Conservation (phyloP, 768 basidiomycete species). For the Melanogaster broomeanus region DNA sequence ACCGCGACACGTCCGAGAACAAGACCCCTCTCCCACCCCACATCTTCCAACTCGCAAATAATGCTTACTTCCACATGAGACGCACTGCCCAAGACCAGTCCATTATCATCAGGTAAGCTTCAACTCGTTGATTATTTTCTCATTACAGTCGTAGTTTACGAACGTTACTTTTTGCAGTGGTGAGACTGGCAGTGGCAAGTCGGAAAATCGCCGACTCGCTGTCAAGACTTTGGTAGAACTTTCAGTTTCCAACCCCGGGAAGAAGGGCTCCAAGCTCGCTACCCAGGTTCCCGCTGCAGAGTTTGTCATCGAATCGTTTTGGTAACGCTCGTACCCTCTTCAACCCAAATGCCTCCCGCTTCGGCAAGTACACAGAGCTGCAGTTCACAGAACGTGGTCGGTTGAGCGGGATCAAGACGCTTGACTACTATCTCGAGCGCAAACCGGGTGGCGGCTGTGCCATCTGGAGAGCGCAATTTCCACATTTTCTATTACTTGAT, state of each 20-base stretch:
- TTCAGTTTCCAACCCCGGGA: constrained; percentile 83
- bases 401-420: constrained; percentile 86
- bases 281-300: constrained; percentile 88
- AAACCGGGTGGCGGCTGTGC: constrained; percentile 85
- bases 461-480: constrained; percentile 93
- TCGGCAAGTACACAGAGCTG: constrained; percentile 97
- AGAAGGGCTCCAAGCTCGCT: constrained; percentile 90
- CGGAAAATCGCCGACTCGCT: constrained; percentile 85
- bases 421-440: constrained; percentile 95
- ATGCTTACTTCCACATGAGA: constrained; percentile 95
- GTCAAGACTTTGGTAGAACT: constrained; percentile 93
- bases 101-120: constrained; percentile 76
- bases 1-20: constrained; percentile 69
- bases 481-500: constrained; percentile 98
- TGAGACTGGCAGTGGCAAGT: constrained; percentile 92
- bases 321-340: constrained; percentile 90
- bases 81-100: constrained; percentile 93
- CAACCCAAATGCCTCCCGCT: constrained; percentile 94
- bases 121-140: background rate
- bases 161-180: constrained; percentile 69
- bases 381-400: constrained; percentile 95
- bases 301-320: constrained; percentile 93
- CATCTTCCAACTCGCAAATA: constrained; percentile 88
- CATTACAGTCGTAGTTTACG: background rate
- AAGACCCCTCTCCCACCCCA: constrained; percentile 74